These are phyloP conservation scores for Neurospora sp. DNA, from an alignment of 495 filamentous ascomycete genomes.

Conservation along the genomic window DNA sequence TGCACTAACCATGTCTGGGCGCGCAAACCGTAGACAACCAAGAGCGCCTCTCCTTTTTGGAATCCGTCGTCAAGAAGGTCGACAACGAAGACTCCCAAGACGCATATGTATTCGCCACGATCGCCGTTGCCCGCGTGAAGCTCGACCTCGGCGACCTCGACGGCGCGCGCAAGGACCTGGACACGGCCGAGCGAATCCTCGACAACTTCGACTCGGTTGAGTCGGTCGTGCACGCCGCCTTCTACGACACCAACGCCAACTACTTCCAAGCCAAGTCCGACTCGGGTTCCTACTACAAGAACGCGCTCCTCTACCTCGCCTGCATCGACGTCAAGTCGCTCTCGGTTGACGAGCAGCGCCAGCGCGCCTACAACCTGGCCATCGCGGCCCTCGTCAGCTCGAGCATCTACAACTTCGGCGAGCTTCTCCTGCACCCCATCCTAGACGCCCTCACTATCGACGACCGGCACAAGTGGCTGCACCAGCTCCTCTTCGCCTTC, in stretches of 20 bases:
- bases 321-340: conserved; percentile 80
- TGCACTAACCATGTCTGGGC: neutral
- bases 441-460: conserved; percentile 62
- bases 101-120: conserved; percentile 87
- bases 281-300: conserved; percentile 93
- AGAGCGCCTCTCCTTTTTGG: conserved; percentile 81
- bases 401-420: conserved; percentile 97
- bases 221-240: conserved; percentile 89
- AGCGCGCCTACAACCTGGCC: conserved; percentile 82
- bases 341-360: conserved; percentile 56
- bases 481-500: conserved; percentile 90
- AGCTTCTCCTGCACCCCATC: conserved; percentile 94
- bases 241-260: conserved; percentile 91
- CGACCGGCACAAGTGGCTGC: conserved; percentile 65
- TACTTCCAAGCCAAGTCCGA: conserved; percentile 91
- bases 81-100: conserved; percentile 90
- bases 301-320: conserved; percentile 94
- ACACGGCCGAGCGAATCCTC: conserved; percentile 75
- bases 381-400: conserved; percentile 89
- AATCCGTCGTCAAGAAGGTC: conserved; percentile 73
- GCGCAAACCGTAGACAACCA: conserved; percentile 53
- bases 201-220: conserved; percentile 93
- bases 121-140: conserved; percentile 83
- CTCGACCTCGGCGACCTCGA: conserved; percentile 64
- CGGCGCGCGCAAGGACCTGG: conserved; percentile 73